Evolutionary conservation across 179 eudicot species (phyloP).

Genomic region (Beta lomatogona): DNA sequence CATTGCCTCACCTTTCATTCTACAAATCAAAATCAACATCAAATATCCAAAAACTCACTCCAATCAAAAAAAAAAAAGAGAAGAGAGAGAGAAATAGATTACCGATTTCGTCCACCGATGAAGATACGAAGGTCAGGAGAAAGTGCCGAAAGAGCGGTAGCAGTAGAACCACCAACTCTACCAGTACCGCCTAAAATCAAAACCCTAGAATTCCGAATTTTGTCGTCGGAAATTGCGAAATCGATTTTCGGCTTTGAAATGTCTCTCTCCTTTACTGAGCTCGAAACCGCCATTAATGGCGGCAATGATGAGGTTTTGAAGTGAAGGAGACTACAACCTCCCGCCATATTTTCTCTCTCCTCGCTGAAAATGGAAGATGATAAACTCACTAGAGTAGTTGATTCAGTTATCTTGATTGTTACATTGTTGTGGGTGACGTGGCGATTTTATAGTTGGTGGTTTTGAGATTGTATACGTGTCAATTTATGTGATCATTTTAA

Average conservation of each 20-base stretch:
- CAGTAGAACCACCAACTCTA: conserved; percentile 96
- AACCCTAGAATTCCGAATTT: conserved; percentile 58
- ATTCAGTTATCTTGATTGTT: background rate
- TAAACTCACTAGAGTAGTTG: background rate
- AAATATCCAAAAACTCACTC: background rate
- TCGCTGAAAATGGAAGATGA: background rate
- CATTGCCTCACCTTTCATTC: conserved; percentile 82
- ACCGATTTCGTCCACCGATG: conserved; percentile 85
- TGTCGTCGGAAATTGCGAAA: conserved; percentile 10
- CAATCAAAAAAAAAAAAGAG: background rate
- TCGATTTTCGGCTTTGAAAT: conserved; percentile 13
- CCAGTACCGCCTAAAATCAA: conserved; percentile 92
- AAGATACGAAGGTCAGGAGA: conserved; percentile 68
- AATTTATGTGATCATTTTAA: background rate
- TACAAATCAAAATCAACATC: conserved; percentile 16
- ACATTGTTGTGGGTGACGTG: conserved; percentile 25
- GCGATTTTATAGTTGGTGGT: background rate
- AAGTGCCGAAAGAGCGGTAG: conserved; percentile 67
- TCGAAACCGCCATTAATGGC: conserved; percentile 34
- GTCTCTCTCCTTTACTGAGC: conserved; percentile 34
- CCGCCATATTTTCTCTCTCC: conserved; percentile 36
- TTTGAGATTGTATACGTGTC: too few relatives aligned
- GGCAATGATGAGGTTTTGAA: conserved; percentile 26
- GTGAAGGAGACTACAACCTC: conserved; percentile 21
- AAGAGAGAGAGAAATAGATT: background rate